phyloP scores from a whole-genome alignment of 441 rosid species.

The Corymbia citriodora region DNA sequence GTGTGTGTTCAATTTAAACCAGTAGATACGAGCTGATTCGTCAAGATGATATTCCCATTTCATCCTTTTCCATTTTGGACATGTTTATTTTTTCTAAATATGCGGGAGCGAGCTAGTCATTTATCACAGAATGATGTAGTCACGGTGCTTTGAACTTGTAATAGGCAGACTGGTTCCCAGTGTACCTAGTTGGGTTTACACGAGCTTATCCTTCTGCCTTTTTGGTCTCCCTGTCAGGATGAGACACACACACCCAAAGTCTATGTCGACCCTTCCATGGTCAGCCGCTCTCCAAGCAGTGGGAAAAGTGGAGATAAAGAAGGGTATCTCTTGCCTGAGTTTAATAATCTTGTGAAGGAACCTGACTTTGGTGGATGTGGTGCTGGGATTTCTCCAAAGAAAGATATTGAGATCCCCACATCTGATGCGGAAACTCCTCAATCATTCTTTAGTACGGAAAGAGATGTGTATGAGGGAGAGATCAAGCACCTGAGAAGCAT shows the following conservation, averaged over 20 bases:
- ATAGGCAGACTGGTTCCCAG: background rate
- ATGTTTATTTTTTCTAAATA: background rate
- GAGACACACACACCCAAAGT: conserved; percentile 17
- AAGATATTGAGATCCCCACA: conserved; percentile 21
- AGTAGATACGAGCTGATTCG: background rate
- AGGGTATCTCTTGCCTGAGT: conserved; percentile 50
- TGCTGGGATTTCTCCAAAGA: conserved; percentile 17
- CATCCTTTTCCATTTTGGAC: background rate
- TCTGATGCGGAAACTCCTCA: conserved; percentile 31
- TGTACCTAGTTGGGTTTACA: background rate
- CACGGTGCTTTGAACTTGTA: background rate
- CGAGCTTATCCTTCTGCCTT: background rate
- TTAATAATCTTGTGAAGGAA: conserved; percentile 39
- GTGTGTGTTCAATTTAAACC: background rate
- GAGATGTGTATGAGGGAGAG: conserved; percentile 51
- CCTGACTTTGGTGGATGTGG: conserved; percentile 17
- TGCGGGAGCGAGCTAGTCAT: background rate
- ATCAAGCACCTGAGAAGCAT: conserved; percentile 45
- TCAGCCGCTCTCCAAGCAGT: conserved; percentile 30
- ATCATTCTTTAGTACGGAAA: conserved; percentile 30
- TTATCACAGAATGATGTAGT: background rate
- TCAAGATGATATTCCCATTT: background rate
- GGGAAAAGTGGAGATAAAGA: conserved; percentile 32
- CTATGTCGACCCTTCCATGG: conserved; percentile 16
- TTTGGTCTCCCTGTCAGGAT: conserved; percentile 9